Base-by-base conservation (phyloP, 1,284 basidiomycete species). In the Cerioporus squamosus region DNA sequence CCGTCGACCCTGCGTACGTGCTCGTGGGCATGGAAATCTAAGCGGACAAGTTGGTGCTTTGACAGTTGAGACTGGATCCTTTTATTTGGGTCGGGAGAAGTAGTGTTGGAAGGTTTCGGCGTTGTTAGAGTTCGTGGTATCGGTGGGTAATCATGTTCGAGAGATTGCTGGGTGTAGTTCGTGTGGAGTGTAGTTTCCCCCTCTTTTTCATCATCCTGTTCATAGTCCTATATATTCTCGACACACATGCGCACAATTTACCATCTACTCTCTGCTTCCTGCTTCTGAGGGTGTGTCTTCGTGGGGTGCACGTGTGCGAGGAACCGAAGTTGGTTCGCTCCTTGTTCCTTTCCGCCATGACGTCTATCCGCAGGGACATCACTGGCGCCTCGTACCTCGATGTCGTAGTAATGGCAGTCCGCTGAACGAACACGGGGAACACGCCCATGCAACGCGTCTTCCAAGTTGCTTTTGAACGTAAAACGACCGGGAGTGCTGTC, bases 11-110 rank as follows among this genome's bases (percentile, higher is more conserved):
- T 20, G 82, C 85, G 20, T 90, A 85, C 68, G 83, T 93, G 39
- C 83, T 93, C 39, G 88, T 93, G 55, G 90, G 90, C 49, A 77
- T 93, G 72, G 90, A 92, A 67, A 84, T 93, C 53, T 91, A 75
- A 18, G 38, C 7, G 18, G 22, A 36, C 33, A 45, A 6, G 12
- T 36, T 1, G 3, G 1, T 36, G 33, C 33, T 36, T 36, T 12
- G 33, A 36, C 33, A 29, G 33, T 36, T 36, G 31, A 40, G 23
- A 33, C 29, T 40, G 40, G 40, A 39, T 51, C n/a, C n/a, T 2
- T 14, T 22, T 14, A 38, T 24, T 57, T 31, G 22, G 44, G 55
- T 10, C 40, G 33, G 33, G 22, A 49, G 42, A 53, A 6, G 33
- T 49, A 12, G 56, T 22, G 45, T 57, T 29, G 29, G 10, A 46